Evolutionary conservation across 2,329 filamentous ascomycete species (phyloP), one percentile per base, ranked within the genome.

Genomic region (Bipolaris bicolor): DNA sequence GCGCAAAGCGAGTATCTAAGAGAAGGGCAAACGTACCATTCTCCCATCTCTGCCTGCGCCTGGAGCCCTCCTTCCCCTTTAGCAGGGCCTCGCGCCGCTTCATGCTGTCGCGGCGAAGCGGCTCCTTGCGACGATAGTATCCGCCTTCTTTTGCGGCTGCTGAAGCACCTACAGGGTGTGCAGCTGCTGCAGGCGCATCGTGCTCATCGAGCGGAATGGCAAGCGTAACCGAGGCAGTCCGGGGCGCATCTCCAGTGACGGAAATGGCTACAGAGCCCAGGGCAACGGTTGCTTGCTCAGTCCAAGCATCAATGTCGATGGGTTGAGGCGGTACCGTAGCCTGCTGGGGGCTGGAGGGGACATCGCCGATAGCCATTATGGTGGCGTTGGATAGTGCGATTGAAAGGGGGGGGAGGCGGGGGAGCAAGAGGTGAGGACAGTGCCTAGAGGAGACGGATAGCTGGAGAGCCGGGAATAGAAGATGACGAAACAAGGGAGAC

Each of bases 1-100:
- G 51, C 51, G 55, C 54, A 58, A 39, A 57, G 51, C 57, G 10
- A 5, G 52, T 57, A 13, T 45, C 44, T 51, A 43, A 60, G 57
- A 45, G 54, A 52, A 47, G 18, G 51, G 50, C 41, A 29, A 49
- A 63, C 50, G 52, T 74, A 96, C 92, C 91, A 77, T 98, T 99
- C 81, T 99, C 95, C 92, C 93, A 98, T 54, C 94, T 85, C 68
- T 94, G 88, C 48, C 94, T 84, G 69, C 94, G 88, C 34, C 94
- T 86, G 68, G 87, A 94, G 33, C 94, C 94, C 76, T 97, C 92
- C 66, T 96, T 96, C 55, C 94, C 94, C 79, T 92, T 96, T 31
- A 95, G 81, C 50, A 96, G 73, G 2, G 88, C 86, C 64, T 97
- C 92, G 16, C 93, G 87, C 49, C 85, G 78, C 70, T 86, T 87